These are phyloP conservation scores for Leptodermis oblonga DNA, from an alignment of 257 asterid species.

Conservation along the genomic window DNA sequence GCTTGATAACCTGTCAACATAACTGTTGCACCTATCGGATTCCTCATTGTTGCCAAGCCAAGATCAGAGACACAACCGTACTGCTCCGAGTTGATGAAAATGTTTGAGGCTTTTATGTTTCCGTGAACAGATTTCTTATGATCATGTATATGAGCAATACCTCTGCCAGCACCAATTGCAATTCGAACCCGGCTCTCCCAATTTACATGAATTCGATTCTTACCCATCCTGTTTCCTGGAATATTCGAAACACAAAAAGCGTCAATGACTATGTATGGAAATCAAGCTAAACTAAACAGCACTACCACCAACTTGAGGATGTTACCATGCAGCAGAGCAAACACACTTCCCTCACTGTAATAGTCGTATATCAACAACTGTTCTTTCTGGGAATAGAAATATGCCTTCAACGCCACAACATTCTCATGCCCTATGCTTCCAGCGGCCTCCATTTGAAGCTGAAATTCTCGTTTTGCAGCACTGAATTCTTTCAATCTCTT, in stretches of 20 bases:
- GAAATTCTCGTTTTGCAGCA: constrained; percentile 80
- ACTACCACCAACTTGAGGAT: too few relatives aligned
- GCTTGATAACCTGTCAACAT: constrained; percentile 49
- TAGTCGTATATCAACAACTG: constrained; percentile 86
- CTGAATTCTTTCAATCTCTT: constrained; percentile 85
- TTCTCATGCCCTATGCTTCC: too few relatives aligned
- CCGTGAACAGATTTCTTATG: constrained; percentile 70
- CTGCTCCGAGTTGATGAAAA: constrained; percentile 52
- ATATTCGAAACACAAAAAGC: neutral
- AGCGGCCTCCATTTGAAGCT: constrained; percentile 73
- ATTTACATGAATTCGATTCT: constrained; percentile 43
- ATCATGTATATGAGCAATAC: constrained; percentile 66
- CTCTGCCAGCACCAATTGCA: constrained; percentile 72
- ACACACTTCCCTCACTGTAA: constrained; percentile 67
- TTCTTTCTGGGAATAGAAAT: constrained; percentile 85
- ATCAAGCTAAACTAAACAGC: neutral
- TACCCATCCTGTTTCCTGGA: constrained; percentile 35
- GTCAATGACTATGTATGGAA: neutral
- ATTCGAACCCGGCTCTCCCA: constrained; percentile 72
- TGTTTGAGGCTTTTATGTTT: constrained; percentile 64
- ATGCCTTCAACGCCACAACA: constrained; percentile 75
- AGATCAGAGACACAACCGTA: constrained; percentile 70
- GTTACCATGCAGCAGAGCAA: constrained; percentile 80
- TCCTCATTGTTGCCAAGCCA: constrained; percentile 56
- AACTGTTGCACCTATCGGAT: constrained; percentile 18